Conservation (phyloP, 2,329 filamentous ascomycete genomes). For the Monilinia polystroma region DNA sequence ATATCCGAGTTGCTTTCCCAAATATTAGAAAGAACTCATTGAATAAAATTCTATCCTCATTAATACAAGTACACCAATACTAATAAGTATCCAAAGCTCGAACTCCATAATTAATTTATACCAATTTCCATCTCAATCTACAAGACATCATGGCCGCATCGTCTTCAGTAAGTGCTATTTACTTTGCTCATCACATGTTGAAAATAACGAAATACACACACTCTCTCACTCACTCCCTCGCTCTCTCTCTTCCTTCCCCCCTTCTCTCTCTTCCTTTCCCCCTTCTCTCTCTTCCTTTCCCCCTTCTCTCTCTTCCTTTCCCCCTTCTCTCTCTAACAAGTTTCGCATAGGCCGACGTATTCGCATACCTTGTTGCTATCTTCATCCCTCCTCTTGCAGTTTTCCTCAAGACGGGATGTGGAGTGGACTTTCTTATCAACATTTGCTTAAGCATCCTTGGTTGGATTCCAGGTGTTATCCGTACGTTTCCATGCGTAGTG, state of each 20-base stretch:
- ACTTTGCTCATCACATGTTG: not conserved
- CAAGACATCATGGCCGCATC: conserved; percentile 14
- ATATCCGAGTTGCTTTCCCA: not conserved
- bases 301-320: too few species aligned
- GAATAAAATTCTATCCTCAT: not conserved
- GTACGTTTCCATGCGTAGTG: conserved; percentile 29
- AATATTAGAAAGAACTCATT: not conserved
- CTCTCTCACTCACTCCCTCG: too few species aligned
- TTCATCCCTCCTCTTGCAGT: conserved; percentile 39
- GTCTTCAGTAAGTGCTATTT: conserved; percentile 17
- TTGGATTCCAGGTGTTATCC: conserved; percentile 39
- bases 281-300: not conserved
- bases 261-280: not conserved
- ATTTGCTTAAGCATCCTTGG: conserved; percentile 42
- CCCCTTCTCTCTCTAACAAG: not conserved
- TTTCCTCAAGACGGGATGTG: conserved; percentile 43
- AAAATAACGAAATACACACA: too few species aligned
- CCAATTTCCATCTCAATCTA: not conserved
- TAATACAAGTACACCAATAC: not conserved
- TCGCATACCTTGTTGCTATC: conserved; percentile 37
- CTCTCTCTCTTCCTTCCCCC: too few species aligned
- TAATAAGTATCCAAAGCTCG: not conserved
- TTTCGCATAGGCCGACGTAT: conserved; percentile 31
- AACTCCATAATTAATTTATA: not conserved
- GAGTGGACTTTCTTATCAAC: conserved; percentile 45